phyloP scores from a whole-genome alignment of 371 early-diverging fungal species.

The Mortierella sp. region DNA sequence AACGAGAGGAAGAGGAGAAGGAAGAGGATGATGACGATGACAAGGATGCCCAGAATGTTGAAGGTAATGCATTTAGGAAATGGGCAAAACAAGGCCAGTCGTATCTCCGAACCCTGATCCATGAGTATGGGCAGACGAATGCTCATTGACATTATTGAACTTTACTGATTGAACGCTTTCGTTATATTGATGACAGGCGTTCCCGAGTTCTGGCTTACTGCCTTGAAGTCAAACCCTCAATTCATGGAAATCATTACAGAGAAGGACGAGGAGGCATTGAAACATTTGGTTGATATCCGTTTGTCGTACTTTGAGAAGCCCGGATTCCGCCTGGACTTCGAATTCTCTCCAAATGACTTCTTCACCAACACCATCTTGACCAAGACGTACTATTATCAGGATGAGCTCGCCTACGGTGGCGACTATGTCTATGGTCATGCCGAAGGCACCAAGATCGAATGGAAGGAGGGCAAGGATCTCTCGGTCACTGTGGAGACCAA shows the following conservation, averaged over 20 bases:
- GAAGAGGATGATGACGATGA: slow-evolving; percentile 59
- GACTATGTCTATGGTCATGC: slow-evolving; percentile 91
- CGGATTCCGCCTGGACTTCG: slow-evolving; percentile 95
- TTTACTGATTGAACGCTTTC: neutral
- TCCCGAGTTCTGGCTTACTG: slow-evolving; percentile 95
- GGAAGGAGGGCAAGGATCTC: slow-evolving; percentile 97
- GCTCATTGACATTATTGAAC: no score
- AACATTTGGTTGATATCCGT: slow-evolving; percentile 86
- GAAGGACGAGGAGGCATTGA: slow-evolving; percentile 86
- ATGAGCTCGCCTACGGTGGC: slow-evolving; percentile 74
- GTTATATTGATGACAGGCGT: slow-evolving; percentile 58
- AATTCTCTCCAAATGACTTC: slow-evolving; percentile 87
- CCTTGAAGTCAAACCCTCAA: slow-evolving; percentile 85
- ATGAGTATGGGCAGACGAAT: no score
- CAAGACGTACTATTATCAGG: slow-evolving; percentile 92
- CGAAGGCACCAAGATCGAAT: slow-evolving; percentile 87
- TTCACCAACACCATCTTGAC: slow-evolving; percentile 87
- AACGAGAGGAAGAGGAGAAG: slow-evolving; percentile 62
- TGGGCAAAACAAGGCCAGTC: no score
- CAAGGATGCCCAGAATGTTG: slow-evolving; percentile 40
- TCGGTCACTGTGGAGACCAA: slow-evolving; percentile 91
- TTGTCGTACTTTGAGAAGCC: slow-evolving; percentile 83
- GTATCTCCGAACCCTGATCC: no score
- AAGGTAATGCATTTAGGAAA: slow-evolving; percentile 22
- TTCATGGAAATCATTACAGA: slow-evolving; percentile 87